Conservation (phyloP, 2,329 filamentous ascomycete species). For the Chaetomium globosum region DNA sequence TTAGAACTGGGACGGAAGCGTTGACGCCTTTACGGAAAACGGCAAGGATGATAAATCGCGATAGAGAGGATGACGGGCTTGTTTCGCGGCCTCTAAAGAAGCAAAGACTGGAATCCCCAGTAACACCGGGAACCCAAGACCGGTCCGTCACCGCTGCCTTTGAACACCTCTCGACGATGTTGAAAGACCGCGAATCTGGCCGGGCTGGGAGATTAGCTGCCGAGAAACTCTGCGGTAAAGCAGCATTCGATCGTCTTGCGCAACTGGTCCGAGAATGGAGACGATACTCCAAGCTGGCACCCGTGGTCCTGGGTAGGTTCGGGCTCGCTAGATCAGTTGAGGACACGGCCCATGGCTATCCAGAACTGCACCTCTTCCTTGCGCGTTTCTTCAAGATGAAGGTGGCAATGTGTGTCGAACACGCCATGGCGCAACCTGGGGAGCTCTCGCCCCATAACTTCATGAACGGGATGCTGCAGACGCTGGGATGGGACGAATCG, state of each 20-base stretch:
- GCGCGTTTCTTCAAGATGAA: slow-evolving; percentile 34
- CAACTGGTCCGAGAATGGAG: slow-evolving; percentile 34
- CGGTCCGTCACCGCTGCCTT: slow-evolving; percentile 11
- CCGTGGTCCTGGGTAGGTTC: slow-evolving; percentile 21
- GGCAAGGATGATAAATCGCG: slow-evolving; percentile 27
- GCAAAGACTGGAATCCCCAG: slow-evolving; percentile 6
- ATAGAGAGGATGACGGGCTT: slow-evolving; percentile 15
- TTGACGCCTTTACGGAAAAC: slow-evolving; percentile 28
- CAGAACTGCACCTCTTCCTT: slow-evolving; percentile 33
- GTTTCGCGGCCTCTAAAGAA: slow-evolving; percentile 17
- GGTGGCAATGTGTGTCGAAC: slow-evolving; percentile 26
- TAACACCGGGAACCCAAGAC: background rate
- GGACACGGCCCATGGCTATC: slow-evolving; percentile 22
- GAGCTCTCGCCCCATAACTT: slow-evolving; percentile 11
- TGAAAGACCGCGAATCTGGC: slow-evolving; percentile 18
- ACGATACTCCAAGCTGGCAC: slow-evolving; percentile 20
- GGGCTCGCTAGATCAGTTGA: slow-evolving; percentile 25
- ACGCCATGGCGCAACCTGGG: slow-evolving; percentile 4
- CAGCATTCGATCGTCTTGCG: slow-evolving; percentile 33
- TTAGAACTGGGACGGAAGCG: background rate
- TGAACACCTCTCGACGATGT: slow-evolving; percentile 24
- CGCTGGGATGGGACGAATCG: slow-evolving; percentile 31
- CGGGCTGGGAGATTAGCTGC: slow-evolving; percentile 5
- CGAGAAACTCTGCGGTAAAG: slow-evolving; percentile 27
- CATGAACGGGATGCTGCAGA: slow-evolving; percentile 26